Base-by-base conservation (phyloP, 1,284 basidiomycete species). In the Trametes versicolor region DNA sequence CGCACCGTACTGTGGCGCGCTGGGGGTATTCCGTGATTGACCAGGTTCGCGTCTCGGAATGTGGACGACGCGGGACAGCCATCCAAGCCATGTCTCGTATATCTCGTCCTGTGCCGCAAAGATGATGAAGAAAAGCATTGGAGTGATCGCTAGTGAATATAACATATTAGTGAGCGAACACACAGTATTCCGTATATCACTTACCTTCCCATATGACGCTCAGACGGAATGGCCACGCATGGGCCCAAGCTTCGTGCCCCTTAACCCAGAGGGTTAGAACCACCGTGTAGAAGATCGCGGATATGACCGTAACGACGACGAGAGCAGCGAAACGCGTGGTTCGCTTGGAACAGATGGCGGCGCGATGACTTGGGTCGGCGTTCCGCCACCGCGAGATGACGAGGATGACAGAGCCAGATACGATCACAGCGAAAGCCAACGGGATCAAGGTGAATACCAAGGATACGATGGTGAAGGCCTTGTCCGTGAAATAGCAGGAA, bases 91-190 rank as follows among this genome's bases (percentile, higher is more conserved):
- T 4, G 71, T 68, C 48, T 68, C 64, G 39, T 71, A 74, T 2
- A 75, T 68, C 34, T 74, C 72, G 41, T 74, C 69, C 34, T 74
- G 74, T 0, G 73, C 74, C 0, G 71, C 72, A 59, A 75, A 74
- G 21, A 75, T 73, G 36, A 70, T 17, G 64, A 75, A 74, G 47
- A 73, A 70, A 5, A 74, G 57, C 2, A 71, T 55, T 0, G 72
- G 71, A 0, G 69, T 71, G 3, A 71, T 56, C 1, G 73, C 74
- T 75, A 21, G 6, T 2, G 32, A 10, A n/a, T 52, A 56, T 23
- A 45, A 43, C 32, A 43, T 34, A 43, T 34, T 19, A 29, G 27
- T 41, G n/a, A 37, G 15, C n/a, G 19, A 27, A 2, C 25, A 32
- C 6, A 49, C 7, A 6, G 0, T 3, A 23, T 27, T 23, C 15